phyloP scores from a whole-genome alignment of 164 flowering plant species.

The Saururus chinensis region DNA sequence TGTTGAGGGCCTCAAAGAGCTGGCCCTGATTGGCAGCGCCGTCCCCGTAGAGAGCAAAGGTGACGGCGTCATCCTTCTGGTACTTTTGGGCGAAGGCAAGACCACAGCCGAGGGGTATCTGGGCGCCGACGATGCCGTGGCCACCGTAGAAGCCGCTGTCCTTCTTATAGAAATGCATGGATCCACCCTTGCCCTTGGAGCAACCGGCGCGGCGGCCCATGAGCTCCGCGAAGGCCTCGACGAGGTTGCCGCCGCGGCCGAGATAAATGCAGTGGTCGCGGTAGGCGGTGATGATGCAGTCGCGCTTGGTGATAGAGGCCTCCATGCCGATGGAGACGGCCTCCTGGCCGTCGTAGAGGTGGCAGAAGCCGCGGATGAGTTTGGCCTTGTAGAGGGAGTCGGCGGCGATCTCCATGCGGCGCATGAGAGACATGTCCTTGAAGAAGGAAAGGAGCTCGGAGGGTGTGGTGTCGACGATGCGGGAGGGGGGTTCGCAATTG shows the following conservation, averaged over 20 bases:
- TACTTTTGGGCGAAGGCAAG: slow-evolving; percentile 90
- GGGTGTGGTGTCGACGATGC: slow-evolving; percentile 56
- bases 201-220: slow-evolving; percentile 84
- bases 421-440: slow-evolving; percentile 73
- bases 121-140: slow-evolving; percentile 97
- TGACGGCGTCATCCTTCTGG: slow-evolving; percentile 58
- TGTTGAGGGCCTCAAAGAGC: slow-evolving; percentile 92
- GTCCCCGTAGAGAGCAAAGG: slow-evolving; percentile 82
- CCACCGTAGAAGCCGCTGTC: slow-evolving; percentile 81
- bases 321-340: slow-evolving; percentile 96
- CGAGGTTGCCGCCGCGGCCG: slow-evolving; percentile 78
- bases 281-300: slow-evolving; percentile 83
- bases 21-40: slow-evolving; percentile 99
- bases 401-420: slow-evolving; percentile 93
- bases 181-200: slow-evolving; percentile 88
- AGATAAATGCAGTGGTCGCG: slow-evolving; percentile 79
- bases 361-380: slow-evolving; percentile 93
- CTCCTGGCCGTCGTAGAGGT: slow-evolving; percentile 94
- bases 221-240: slow-evolving; percentile 66
- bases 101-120: slow-evolving; percentile 81
- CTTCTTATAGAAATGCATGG: slow-evolving; percentile 96
- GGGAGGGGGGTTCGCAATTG: slow-evolving; percentile 72
- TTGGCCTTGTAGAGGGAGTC: slow-evolving; percentile 95
- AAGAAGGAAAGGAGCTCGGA: slow-evolving; percentile 64
- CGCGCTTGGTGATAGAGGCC: slow-evolving; percentile 77